Percentiles rank a stretch among this genome's conserved stretches.
phyloP scores from a whole-genome alignment of 2,329 filamentous ascomycete genomes.

The Emergomyces africanus region DNA sequence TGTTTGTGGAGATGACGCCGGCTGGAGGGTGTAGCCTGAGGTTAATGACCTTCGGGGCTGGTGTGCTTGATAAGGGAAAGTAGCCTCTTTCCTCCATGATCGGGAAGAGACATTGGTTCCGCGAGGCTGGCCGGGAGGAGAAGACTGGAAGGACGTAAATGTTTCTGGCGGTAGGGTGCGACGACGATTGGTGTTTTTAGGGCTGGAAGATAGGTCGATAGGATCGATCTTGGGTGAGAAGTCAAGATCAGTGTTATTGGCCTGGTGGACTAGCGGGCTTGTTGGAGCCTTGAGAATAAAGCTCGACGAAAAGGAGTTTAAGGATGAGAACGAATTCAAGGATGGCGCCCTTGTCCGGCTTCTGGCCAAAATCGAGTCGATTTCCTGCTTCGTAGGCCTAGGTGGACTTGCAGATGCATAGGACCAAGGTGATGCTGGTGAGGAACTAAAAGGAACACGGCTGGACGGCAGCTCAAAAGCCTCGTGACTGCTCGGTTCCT shows the following conservation, averaged over 20 bases:
- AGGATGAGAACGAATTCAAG: slow-evolving; percentile 42
- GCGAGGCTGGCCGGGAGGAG: slow-evolving; percentile 21
- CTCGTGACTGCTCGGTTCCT: slow-evolving; percentile 15
- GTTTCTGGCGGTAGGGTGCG: slow-evolving; percentile 58
- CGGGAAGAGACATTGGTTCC: slow-evolving; percentile 32
- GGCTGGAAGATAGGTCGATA: slow-evolving; percentile 36
- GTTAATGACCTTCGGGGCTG: slow-evolving; percentile 65
- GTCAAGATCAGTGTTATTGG: slow-evolving; percentile 69
- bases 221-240: slow-evolving; percentile 43
- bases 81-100: slow-evolving; percentile 44
- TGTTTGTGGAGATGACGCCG: slow-evolving; percentile 32
- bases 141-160: slow-evolving; percentile 39
- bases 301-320: slow-evolving; percentile 56
- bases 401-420: slow-evolving; percentile 24
- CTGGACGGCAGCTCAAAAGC: slow-evolving; percentile 10
- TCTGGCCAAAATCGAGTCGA: slow-evolving; percentile 10
- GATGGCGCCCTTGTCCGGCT: slow-evolving; percentile 42
- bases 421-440: slow-evolving; percentile 44
- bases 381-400: slow-evolving; percentile 8
- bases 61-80: slow-evolving; percentile 60
- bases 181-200: slow-evolving; percentile 45
- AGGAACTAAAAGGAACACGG: slow-evolving; percentile 27
- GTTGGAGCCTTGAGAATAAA: slow-evolving; percentile 83
- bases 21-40: slow-evolving; percentile 40
- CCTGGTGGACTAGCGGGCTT: slow-evolving; percentile 79